phyloP scores from a whole-genome alignment of 106 monocot species.

The Posidonia australis region DNA sequence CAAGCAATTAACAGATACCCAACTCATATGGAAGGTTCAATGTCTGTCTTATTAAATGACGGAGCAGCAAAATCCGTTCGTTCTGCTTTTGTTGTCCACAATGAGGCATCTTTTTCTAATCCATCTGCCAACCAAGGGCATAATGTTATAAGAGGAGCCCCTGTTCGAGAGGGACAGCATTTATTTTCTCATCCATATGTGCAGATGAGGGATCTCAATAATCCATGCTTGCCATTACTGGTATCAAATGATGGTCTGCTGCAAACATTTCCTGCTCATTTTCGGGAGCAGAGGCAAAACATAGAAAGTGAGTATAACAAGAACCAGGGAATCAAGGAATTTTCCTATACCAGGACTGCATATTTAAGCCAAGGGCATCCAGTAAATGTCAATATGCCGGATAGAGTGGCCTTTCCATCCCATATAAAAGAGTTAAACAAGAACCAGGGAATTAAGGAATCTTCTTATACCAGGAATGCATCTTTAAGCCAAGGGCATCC shows the following conservation, averaged over 20 bases:
- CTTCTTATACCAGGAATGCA: not conserved
- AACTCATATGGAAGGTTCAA: constrained; percentile 12
- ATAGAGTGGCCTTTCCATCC: not conserved
- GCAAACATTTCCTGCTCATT: not conserved
- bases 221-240: not conserved
- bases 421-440: not conserved
- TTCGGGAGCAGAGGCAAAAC: not conserved
- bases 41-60: constrained; percentile 12
- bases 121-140: constrained; percentile 17
- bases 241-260: not conserved
- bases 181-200: not conserved
- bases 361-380: not conserved
- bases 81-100: constrained; percentile 8
- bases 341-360: not conserved
- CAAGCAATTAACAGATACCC: constrained; percentile 12
- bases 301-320: not conserved
- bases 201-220: not conserved
- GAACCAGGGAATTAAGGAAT: not conserved
- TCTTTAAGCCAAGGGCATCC: not conserved
- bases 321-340: not conserved
- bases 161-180: not conserved
- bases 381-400: not conserved
- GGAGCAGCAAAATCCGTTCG: constrained; percentile 11
- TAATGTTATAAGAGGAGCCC: too few relatives aligned
- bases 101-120: constrained; percentile 11